phyloP scores from a whole-genome alignment of 345 rosid species.

The Rhodamnia rubescens region DNA sequence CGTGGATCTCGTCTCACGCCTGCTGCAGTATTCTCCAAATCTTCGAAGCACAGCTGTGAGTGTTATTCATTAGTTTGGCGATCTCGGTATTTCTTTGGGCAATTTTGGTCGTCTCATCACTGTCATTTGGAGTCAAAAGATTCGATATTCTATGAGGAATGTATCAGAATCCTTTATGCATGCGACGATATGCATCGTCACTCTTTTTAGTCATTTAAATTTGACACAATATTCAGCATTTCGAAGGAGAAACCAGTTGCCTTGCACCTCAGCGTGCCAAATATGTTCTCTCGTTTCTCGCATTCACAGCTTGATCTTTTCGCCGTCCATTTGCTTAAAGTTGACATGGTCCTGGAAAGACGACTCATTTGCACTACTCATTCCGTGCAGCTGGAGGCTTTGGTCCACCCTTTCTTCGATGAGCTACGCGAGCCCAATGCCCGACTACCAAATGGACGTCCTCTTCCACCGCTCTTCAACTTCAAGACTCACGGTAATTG shows the following conservation, averaged over 20 bases:
- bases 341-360: background rate
- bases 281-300: background rate
- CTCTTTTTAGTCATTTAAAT: background rate
- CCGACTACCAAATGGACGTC: constrained; percentile 77
- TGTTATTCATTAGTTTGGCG: background rate
- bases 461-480: constrained; percentile 93
- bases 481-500: constrained; percentile 71
- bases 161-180: background rate
- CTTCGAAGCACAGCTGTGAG: constrained; percentile 93
- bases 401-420: constrained; percentile 93
- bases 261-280: background rate
- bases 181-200: background rate
- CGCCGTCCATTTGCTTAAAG: background rate
- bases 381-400: constrained; percentile 54
- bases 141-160: background rate
- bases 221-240: background rate
- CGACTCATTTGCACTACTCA: background rate
- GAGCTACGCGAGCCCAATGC: constrained; percentile 78
- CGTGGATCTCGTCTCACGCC: constrained; percentile 90
- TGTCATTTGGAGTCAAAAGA: background rate
- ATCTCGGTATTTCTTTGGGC: background rate
- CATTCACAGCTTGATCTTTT: background rate
- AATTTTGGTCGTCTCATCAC: background rate
- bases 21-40: constrained; percentile 92
- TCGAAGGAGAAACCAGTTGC: background rate